Evolutionary conservation across 306 rosid species (phyloP).

Genomic region (Neltuma alba): DNA sequence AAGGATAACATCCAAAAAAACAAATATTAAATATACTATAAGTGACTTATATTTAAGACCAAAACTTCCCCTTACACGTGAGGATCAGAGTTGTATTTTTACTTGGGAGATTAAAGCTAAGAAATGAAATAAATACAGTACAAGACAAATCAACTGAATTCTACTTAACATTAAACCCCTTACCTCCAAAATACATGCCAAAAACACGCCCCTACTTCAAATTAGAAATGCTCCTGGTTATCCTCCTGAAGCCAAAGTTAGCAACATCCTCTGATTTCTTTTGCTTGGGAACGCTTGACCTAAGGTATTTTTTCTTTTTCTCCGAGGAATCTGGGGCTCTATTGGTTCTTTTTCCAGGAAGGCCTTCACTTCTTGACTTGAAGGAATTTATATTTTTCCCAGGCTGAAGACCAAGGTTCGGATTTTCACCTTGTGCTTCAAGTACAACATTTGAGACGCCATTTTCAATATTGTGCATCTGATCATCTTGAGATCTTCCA

Average conservation of each 20-base stretch:
- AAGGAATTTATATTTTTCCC: background rate
- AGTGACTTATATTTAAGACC: no score
- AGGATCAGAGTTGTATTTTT: no score
- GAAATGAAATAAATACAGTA: background rate
- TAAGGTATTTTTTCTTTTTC: background rate
- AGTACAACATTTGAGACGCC: conserved; percentile 20
- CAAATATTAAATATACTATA: no score
- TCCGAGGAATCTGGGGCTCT: conserved; percentile 13
- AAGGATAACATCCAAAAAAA: no score
- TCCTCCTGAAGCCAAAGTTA: background rate
- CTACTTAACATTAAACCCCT: background rate
- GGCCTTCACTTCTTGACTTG: background rate
- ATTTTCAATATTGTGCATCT: conserved; percentile 24
- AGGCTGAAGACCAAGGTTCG: background rate
- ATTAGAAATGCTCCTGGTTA: conserved; percentile 40
- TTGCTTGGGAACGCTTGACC: conserved; percentile 11
- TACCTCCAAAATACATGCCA: background rate
- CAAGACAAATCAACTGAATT: background rate
- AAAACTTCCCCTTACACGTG: no score
- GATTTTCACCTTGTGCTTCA: conserved; percentile 15
- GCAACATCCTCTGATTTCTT: conserved; percentile 11
- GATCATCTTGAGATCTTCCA: conserved; percentile 40
- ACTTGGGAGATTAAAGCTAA: no score
- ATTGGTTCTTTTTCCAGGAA: background rate
- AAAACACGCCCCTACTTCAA: background rate